Base-by-base conservation (phyloP, 768 basidiomycete species). In the Grammothele lineata region DNA sequence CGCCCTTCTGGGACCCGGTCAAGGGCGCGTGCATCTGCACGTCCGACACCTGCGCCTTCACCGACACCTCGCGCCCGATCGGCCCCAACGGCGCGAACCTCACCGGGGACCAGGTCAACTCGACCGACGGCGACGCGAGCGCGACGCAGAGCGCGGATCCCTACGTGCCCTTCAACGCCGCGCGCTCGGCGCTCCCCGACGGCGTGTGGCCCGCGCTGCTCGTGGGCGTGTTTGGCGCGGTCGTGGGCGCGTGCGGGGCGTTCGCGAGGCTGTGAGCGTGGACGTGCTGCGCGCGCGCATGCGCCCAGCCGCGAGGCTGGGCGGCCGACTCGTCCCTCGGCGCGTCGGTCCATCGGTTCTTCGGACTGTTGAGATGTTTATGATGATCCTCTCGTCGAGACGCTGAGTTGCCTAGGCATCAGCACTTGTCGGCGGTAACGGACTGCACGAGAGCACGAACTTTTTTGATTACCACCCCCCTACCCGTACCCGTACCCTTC, bases 1-100 rank as follows among this genome's bases (percentile, higher is more conserved):
- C 85, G 9, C 73, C 83, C 3, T 90, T 85, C 73, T 89, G 85
- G 85, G 87, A 90, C 62, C 88, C 88, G 2, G 73, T 88, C 41
- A 69, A 54, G 22, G 81, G 78, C 55, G 65, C 70, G 30, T 90
- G 88, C 54, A 65, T 82, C 42, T 90, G 87, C 65, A 73, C 65
- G 0, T 72, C 75, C 2, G 53, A 49, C 41, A 66, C 65, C 2
- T 90, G 89, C 62, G 66, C 72, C 1, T 90, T 89, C 64, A 62
- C 63, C 3, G 87, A 91, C 57, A 63, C 72, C 35, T 76, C 82
- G 17, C 70, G 82, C 34, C 74, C 82, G 4, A 81, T 86, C 32
- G 83, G 83, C 77, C 77, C 83, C 1, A 85, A 86, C 53, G 82
- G 83, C 37, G 79, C 76, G 27, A 85, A 85, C 55, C 60, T 87